Conservation (phyloP, 2,329 filamentous ascomycete genomes). For the Pseudopithomyces maydicus region DNA sequence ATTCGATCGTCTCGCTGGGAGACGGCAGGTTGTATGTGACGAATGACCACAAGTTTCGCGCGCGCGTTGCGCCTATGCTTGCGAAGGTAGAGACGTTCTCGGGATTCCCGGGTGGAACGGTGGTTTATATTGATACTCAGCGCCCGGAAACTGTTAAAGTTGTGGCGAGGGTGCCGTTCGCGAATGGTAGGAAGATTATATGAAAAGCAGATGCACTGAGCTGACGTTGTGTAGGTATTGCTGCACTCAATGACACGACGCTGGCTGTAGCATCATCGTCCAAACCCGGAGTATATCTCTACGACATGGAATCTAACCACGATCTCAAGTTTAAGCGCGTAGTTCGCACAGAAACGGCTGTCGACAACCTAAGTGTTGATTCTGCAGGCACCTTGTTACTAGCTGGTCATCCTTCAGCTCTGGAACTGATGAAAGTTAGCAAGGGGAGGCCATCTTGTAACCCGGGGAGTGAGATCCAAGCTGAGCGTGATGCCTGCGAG, state of each 20-base stretch:
- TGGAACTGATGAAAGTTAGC: slow-evolving; percentile 30
- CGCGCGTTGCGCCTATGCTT: slow-evolving; percentile 28
- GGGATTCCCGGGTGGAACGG: slow-evolving; percentile 41
- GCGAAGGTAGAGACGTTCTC: slow-evolving; percentile 47
- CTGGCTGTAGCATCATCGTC: slow-evolving; percentile 48
- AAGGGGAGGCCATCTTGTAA: slow-evolving; percentile 19
- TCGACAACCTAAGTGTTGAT: slow-evolving; percentile 50
- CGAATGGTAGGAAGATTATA: slow-evolving; percentile 40
- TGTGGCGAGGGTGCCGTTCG: slow-evolving; percentile 45
- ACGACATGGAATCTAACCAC: slow-evolving; percentile 20
- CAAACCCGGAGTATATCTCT: slow-evolving; percentile 43
- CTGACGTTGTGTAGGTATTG: slow-evolving; percentile 19
- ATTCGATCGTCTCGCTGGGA: slow-evolving; percentile 44
- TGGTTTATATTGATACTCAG: slow-evolving; percentile 42
- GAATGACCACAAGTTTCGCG: slow-evolving; percentile 50
- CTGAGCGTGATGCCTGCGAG: slow-evolving; percentile 29
- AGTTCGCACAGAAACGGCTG: slow-evolving; percentile 35
- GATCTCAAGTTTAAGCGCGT: slow-evolving; percentile 16
- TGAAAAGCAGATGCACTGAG: too few species aligned
- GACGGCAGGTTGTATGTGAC: slow-evolving; percentile 44
- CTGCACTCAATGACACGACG: slow-evolving; percentile 40
- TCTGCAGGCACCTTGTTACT: slow-evolving; percentile 44
- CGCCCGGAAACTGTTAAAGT: slow-evolving; percentile 16
- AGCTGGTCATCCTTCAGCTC: slow-evolving; percentile 48
- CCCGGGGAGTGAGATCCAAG: slow-evolving; percentile 19